Conservation (phyloP, 108 stramenopile species). For the Schizochytrium sp. region DNA sequence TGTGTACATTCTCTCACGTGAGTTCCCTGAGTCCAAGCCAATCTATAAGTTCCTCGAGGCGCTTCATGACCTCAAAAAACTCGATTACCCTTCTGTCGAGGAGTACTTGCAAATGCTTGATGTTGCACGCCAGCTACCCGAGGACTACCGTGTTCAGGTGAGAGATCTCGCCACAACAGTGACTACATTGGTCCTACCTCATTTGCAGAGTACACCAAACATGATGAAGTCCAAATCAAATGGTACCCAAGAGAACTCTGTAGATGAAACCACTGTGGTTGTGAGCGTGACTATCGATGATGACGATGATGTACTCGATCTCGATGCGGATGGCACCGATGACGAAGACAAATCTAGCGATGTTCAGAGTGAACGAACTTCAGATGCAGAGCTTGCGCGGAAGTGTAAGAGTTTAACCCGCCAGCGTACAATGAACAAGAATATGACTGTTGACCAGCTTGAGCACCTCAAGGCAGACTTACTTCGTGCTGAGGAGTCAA, state of each 20-base stretch:
- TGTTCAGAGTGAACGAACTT: not conserved
- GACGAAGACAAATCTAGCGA: not conserved
- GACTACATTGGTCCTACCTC: not conserved
- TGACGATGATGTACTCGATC: not conserved
- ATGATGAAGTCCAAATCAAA: not conserved
- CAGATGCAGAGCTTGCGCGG: constrained; percentile 41
- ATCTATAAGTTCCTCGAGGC: not conserved
- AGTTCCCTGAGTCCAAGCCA: constrained; percentile 23
- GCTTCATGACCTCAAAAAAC: constrained; percentile 26
- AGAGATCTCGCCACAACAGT: not conserved
- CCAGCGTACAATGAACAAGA: constrained; percentile 30
- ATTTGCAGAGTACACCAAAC: constrained; percentile 14
- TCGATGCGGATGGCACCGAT: not conserved
- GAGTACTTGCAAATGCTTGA: not conserved
- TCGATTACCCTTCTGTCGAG: not conserved
- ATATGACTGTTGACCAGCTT: constrained; percentile 1
- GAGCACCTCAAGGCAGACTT: not conserved
- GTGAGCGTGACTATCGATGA: not conserved
- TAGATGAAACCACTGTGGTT: not conserved
- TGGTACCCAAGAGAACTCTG: not conserved
- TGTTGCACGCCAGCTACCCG: constrained; percentile 12
- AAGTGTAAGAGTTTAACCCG: constrained; percentile 45
- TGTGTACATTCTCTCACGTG: constrained; percentile 31
- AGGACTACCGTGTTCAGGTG: not conserved
- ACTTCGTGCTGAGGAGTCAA: not conserved